Conservation (phyloP, 2,329 filamentous ascomycete genomes). For the Phialemoniopsis sp. region DNA sequence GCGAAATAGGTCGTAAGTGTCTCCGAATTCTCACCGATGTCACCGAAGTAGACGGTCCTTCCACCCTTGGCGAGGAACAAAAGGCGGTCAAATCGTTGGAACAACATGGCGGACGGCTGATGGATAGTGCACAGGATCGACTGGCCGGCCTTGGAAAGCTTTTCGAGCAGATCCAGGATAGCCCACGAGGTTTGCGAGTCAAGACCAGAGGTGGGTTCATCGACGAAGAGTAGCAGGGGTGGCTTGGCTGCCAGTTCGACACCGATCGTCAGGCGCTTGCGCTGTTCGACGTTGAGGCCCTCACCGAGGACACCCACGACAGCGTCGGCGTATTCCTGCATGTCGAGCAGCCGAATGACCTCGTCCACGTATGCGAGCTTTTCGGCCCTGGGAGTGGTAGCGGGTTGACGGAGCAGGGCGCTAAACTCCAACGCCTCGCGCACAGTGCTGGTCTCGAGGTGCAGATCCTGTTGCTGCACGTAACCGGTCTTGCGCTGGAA, state of each 20-base stretch:
- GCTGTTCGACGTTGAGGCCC: background rate
- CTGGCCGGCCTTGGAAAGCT: slow-evolving; percentile 1
- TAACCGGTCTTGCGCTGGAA: slow-evolving; percentile 62
- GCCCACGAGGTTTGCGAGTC: background rate
- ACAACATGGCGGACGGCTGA: slow-evolving; percentile 47
- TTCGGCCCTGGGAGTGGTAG: background rate
- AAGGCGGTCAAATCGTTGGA: slow-evolving; percentile 53
- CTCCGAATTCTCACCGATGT: slow-evolving; percentile 29
- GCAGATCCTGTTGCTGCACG: slow-evolving; percentile 59
- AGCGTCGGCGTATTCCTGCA: slow-evolving; percentile 46
- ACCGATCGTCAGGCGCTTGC: slow-evolving; percentile 1
- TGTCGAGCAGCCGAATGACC: slow-evolving; percentile 16
- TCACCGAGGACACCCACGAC: slow-evolving; percentile 26
- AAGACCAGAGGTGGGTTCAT: slow-evolving; percentile 52
- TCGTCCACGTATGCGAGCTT: slow-evolving; percentile 1
- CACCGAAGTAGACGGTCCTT: slow-evolving; percentile 6
- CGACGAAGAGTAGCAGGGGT: slow-evolving; percentile 52
- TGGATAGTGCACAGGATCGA: slow-evolving; percentile 51
- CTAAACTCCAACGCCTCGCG: slow-evolving; percentile 28
- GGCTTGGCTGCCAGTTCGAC: slow-evolving; percentile 37
- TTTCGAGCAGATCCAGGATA: background rate
- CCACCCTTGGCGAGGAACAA: slow-evolving; percentile 4
- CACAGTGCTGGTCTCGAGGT: slow-evolving; percentile 45
- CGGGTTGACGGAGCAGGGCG: background rate
- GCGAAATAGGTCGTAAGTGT: slow-evolving; percentile 56